phyloP scores from a whole-genome alignment of 2,329 filamentous ascomycete genomes.

The Coleophoma cylindrospora region DNA sequence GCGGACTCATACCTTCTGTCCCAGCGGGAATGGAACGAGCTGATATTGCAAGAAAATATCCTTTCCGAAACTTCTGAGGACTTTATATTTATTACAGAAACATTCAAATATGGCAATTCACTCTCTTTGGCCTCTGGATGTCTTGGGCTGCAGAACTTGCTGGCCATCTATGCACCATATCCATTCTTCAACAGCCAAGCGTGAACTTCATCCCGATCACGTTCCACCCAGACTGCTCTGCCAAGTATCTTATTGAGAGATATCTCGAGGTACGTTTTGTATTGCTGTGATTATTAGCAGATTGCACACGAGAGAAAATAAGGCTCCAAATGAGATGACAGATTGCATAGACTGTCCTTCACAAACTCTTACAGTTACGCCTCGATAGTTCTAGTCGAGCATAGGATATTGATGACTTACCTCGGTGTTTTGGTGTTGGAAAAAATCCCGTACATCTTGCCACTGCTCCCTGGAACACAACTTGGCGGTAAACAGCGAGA shows the following conservation, averaged over 20 bases:
- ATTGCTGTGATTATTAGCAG: background rate
- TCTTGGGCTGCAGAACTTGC: too few species aligned
- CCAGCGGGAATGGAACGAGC: too few species aligned
- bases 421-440: conserved; percentile 4
- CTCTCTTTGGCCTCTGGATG: too few species aligned
- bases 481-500: background rate
- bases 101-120: too few species aligned
- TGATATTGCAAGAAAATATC: too few species aligned
- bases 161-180: background rate
- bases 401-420: background rate
- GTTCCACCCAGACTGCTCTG: conserved; percentile 7
- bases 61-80: too few species aligned
- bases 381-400: background rate
- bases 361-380: background rate
- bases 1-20: too few species aligned
- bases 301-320: too few species aligned
- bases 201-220: conserved; percentile 6
- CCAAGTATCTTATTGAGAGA: conserved; percentile 3
- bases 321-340: background rate
- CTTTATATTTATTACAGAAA: too few species aligned
- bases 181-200: conserved; percentile 5
- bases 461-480: conserved; percentile 4
- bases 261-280: conserved; percentile 1
- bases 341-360: background rate
- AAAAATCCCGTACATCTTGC: conserved; percentile 6